Evolutionary conservation across 352 stramenopile genomes (phyloP), one percentile per base, ranked within the genome.

Genomic region (Phytophthora pseudosyringae): DNA sequence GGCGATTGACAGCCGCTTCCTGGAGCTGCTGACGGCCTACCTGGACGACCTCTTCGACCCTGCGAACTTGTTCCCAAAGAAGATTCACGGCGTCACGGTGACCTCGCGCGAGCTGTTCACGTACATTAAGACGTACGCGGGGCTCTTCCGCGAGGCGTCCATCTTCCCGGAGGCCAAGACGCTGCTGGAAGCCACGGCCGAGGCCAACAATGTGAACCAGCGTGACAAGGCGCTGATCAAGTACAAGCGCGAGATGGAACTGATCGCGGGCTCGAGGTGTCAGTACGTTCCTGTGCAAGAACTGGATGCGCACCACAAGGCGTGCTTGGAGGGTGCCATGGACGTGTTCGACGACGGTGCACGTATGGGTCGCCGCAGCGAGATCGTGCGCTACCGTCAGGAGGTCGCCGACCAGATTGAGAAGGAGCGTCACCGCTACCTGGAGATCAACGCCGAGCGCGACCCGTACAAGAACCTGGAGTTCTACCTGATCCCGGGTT

Each of bases 121-220:
- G 39, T 99, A 98, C 76, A 98, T 99, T 66, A 96, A 98, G 65
- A 94, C 92, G 26, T 99, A 99, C 75, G 96, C 96, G 10, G 80
- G 89, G 46, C 89, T 99, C 36, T 99, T 99, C 88, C 84, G 95
- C 25, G 89, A 97, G 50, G 97, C 94, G 18, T 95, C 91, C 9
- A 94, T 97, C 51, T 99, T 99, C 73, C 97, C 97, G 0, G 94
- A 99, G 69, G 97, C 97, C 4, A 97, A 98, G 80, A 99, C 97
- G 31, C 81, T 99, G 70, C 73, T 99, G 16, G 96, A 98, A 61
- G 97, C 98, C 5, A 99, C 97, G 6, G 95, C 97, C 0, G 88
- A 97, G 62, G 97, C 97, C 25, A 99, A 99, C 83, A 99, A 99
- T 70, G 82, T 93, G 35, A 99, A 99, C 80, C 89, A 90, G 75